These are phyloP conservation scores for Amanita jacksonii DNA, from an alignment of 768 basidiomycete genomes.

Conservation along the genomic window DNA sequence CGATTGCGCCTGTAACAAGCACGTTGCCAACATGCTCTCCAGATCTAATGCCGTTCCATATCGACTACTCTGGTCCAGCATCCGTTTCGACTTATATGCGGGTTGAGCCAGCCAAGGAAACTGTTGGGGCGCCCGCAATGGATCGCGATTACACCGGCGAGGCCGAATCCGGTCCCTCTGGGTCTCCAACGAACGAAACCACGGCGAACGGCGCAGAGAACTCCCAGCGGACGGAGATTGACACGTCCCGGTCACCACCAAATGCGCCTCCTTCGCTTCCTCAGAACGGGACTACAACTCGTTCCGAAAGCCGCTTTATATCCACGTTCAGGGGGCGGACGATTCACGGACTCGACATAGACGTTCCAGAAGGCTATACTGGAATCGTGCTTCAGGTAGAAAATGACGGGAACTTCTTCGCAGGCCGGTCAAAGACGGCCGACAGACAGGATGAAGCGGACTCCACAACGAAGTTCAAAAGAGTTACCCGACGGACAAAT, in stretches of 20 bases:
- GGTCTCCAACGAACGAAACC: neutral
- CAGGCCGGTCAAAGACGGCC: too few relatives aligned
- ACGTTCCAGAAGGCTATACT: slow-evolving; percentile 54
- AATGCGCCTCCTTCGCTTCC: neutral
- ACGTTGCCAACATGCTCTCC: slow-evolving; percentile 38
- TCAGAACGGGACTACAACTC: slow-evolving; percentile 4
- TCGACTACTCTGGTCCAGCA: slow-evolving; percentile 60
- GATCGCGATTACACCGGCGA: neutral
- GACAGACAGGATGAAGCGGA: slow-evolving; percentile 3
- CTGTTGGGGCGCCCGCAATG: slow-evolving; percentile 18
- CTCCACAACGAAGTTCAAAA: slow-evolving; percentile 5
- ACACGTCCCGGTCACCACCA: slow-evolving; percentile 2
- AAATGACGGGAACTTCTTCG: slow-evolving; percentile 12
- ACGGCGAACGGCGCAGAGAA: neutral
- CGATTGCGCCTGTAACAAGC: neutral
- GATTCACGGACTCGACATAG: slow-evolving; percentile 55
- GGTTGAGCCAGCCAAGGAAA: slow-evolving; percentile 32
- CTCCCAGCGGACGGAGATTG: neutral
- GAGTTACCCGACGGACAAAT: slow-evolving; percentile 19
- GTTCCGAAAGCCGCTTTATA: slow-evolving; percentile 31
- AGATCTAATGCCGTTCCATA: slow-evolving; percentile 78
- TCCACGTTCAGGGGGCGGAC: slow-evolving; percentile 72
- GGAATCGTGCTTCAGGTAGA: slow-evolving; percentile 50
- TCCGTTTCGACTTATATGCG: slow-evolving; percentile 68
- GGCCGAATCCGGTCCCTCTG: neutral